Percentiles rank a stretch among this genome's conserved stretches.
Evolutionary conservation across 352 stramenopile species (phyloP).

Genomic region (Globisporangium apiculatum): DNA sequence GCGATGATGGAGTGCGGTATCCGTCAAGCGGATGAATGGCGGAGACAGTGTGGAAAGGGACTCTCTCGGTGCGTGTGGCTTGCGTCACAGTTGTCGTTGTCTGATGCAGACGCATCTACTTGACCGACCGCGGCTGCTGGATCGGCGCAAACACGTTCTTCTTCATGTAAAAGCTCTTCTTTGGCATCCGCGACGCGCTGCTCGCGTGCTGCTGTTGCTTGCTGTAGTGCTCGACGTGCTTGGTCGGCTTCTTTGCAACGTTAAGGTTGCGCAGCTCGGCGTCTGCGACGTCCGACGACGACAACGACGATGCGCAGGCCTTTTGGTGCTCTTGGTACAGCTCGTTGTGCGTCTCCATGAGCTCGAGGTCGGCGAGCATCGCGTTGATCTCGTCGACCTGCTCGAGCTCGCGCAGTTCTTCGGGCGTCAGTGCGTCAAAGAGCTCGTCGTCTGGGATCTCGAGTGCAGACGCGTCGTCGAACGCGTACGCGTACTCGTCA

Average conservation of each 20-base stretch:
- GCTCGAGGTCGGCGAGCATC: constrained; percentile 66
- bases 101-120: constrained; percentile 19
- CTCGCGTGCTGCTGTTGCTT: background rate
- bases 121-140: constrained; percentile 66
- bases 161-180: constrained; percentile 41
- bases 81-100: too few relatives aligned
- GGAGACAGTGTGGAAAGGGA: too few relatives aligned
- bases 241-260: constrained; percentile 39
- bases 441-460: constrained; percentile 74
- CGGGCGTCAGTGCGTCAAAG: constrained; percentile 50
- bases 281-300: constrained; percentile 21
- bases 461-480: background rate
- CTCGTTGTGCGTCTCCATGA: constrained; percentile 76
- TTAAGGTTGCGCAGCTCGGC: constrained; percentile 30
- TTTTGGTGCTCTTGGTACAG: constrained; percentile 11
- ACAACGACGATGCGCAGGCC: constrained; percentile 26
- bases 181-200: constrained; percentile 12
- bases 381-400: constrained; percentile 78
- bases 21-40: background rate
- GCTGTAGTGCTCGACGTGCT: constrained; percentile 1
- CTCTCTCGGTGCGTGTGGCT: too few relatives aligned
- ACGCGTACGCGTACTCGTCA: background rate
- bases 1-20: background rate
- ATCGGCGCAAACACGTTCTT: constrained; percentile 41
- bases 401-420: constrained; percentile 64